These are phyloP conservation scores for Tritrichomonas foetus DNA, from an alignment of 208 protist species.

Conservation along the genomic window DNA sequence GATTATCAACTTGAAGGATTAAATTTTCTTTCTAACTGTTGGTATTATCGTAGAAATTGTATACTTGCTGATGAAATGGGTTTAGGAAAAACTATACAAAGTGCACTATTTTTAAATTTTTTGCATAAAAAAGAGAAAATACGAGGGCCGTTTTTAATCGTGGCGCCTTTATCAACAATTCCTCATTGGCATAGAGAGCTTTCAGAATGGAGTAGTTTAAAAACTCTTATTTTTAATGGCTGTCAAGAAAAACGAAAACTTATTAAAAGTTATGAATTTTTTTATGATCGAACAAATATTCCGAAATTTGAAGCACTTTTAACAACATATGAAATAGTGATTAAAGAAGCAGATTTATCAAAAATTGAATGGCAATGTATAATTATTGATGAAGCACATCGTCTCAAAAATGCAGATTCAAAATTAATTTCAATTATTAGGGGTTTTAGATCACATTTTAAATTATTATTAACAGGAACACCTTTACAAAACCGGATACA, in stretches of 20 bases:
- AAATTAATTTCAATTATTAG: constrained; percentile 50
- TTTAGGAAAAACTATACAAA: constrained; percentile 66
- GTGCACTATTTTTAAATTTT: not conserved
- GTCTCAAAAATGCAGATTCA: constrained; percentile 55
- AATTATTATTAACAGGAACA: constrained; percentile 30
- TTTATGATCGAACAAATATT: constrained; percentile 30
- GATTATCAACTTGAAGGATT: constrained; percentile 92
- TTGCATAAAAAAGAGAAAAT: constrained; percentile 31
- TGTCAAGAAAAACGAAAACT: not conserved
- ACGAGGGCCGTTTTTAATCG: constrained; percentile 54
- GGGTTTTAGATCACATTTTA: not conserved
- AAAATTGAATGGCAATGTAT: constrained; percentile 61
- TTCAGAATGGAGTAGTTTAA: constrained; percentile 48
- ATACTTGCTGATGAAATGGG: constrained; percentile 99
- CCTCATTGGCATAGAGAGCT: constrained; percentile 53
- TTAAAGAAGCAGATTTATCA: constrained; percentile 50
- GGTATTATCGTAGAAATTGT: constrained; percentile 87
- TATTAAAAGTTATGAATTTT: constrained; percentile 44
- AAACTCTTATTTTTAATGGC: constrained; percentile 33
- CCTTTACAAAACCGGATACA: constrained; percentile 14
- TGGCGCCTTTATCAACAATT: constrained; percentile 58
- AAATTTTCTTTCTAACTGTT: constrained; percentile 91
- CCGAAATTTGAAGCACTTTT: constrained; percentile 49
- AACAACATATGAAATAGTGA: constrained; percentile 72
- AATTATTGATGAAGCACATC: constrained; percentile 69